Evolutionary conservation across 1,284 basidiomycete genomes (phyloP), one percentile per base, ranked within the genome.

Genomic region (Coniferiporia weirii): DNA sequence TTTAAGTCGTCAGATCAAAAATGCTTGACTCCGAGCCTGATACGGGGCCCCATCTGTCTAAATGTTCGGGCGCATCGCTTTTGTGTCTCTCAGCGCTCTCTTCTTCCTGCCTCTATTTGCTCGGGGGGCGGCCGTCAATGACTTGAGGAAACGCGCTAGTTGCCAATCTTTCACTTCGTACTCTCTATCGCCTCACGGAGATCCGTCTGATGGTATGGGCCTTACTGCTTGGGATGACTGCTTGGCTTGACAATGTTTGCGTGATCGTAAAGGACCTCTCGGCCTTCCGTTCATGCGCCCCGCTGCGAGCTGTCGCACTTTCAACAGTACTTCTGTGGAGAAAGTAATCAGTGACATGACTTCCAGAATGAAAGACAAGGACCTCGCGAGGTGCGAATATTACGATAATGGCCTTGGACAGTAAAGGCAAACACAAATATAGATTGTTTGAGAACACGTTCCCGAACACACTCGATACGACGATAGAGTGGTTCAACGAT

Each of bases 391-490:
- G 52, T 54, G 52, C 4, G 52, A 7, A 8, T n/a, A 4, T 4
- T 10, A 20, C 27, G 36, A 17, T 19, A 13, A 27, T 5, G 1
- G 10, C 3, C 19, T 44, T 17, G 7, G 8, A 19, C 34, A 27
- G 22, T 19, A 20, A 13, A 15, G n/a, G 19, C 17, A 40, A 32
- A 43, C 7, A 15, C 9, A 40, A 38, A 4, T 12, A 20, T n/a
- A 46, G 54, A 22, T 58, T 68, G 9, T 68, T 68, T 46, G 66
- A 64, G 45, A 68, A 68, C 46, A 64, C 67, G 6, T 64, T 66
- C 44, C 65, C 66, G 0, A 63, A 63, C 36, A 56, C 54, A 7
- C 54, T 56, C 51, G 65, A 67, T 55, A 67, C 66, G 22, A 67
- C 66, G 2, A 62, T 67, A 56, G 63, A 63, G 48, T 67, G 66